phyloP scores from a whole-genome alignment of 352 stramenopile genomes.

The Phytophthora tentaculata region DNA sequence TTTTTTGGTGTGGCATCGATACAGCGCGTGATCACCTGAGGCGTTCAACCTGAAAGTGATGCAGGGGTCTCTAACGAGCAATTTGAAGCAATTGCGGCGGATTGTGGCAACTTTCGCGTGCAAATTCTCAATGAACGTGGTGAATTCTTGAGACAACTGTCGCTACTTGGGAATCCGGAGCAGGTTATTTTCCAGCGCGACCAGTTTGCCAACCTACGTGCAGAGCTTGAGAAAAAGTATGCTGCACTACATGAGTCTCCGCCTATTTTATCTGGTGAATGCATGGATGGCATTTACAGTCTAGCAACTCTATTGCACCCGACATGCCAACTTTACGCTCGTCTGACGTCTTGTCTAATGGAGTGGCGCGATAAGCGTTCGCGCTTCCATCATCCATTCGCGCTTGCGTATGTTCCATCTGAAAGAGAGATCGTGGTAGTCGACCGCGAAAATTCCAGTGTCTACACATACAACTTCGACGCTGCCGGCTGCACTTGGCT shows the following conservation, averaged over 20 bases:
- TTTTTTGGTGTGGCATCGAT: not conserved
- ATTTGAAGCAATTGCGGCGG: slow-evolving; percentile 72
- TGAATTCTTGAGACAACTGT: slow-evolving; percentile 56
- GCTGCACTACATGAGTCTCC: slow-evolving; percentile 23
- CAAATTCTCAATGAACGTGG: slow-evolving; percentile 74
- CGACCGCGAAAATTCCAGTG: slow-evolving; percentile 59
- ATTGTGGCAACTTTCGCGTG: slow-evolving; percentile 70
- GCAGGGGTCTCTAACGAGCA: slow-evolving; percentile 59
- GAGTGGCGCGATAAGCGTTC: slow-evolving; percentile 37
- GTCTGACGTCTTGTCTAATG: slow-evolving; percentile 38
- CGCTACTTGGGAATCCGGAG: slow-evolving; percentile 47
- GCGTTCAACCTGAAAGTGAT: slow-evolving; percentile 35
- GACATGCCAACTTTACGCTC: slow-evolving; percentile 38
- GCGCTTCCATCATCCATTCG: slow-evolving; percentile 56
- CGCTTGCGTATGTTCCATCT: slow-evolving; percentile 37
- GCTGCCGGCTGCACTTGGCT: slow-evolving; percentile 54
- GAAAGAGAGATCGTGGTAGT: slow-evolving; percentile 51
- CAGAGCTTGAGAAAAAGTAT: slow-evolving; percentile 40
- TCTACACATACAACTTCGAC: slow-evolving; percentile 61
- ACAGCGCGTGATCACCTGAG: slow-evolving; percentile 54
- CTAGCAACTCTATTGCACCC: slow-evolving; percentile 57
- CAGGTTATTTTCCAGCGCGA: slow-evolving; percentile 53
- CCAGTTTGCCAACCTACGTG: slow-evolving; percentile 35
- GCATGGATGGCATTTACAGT: slow-evolving; percentile 38
- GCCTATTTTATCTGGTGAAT: slow-evolving; percentile 35